A percentile compares a stretch with the other conserved stretches of the same genome.
phyloP scores from a whole-genome alignment of 225 moss, liverwort and hornwort species.

The Straminergon stramineum region DNA sequence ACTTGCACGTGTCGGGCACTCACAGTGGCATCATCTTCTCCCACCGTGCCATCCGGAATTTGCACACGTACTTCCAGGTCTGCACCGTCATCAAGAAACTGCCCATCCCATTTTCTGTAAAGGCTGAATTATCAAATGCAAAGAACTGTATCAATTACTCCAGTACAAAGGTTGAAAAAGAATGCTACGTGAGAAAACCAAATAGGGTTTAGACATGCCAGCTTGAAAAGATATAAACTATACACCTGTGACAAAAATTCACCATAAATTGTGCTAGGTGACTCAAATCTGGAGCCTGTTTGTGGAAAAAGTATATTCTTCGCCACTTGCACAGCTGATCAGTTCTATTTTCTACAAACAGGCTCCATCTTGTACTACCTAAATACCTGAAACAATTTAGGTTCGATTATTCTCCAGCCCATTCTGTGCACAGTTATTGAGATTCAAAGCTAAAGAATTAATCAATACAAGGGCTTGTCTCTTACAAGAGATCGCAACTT shows the following conservation, averaged over 20 bases:
- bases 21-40: constrained; percentile 42
- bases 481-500: background rate
- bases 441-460: background rate
- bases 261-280: background rate
- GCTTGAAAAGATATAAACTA: background rate
- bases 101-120: constrained; percentile 46
- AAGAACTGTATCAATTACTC: background rate
- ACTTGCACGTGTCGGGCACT: constrained; percentile 82
- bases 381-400: background rate
- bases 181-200: background rate
- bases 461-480: background rate
- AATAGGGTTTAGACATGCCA: background rate
- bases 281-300: background rate
- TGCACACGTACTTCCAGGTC: constrained; percentile 81
- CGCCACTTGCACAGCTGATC: background rate
- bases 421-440: background rate
- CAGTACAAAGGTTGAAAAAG: background rate
- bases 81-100: constrained; percentile 97
- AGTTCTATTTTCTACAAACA: background rate
- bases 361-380: background rate
- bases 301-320: background rate
- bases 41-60: constrained; percentile 49
- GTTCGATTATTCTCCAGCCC: background rate
- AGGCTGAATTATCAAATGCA: constrained; percentile 2
- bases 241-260: background rate